These are phyloP conservation scores for Bombardia bombarda DNA, from an alignment of 495 filamentous ascomycete genomes.

Conservation along the genomic window DNA sequence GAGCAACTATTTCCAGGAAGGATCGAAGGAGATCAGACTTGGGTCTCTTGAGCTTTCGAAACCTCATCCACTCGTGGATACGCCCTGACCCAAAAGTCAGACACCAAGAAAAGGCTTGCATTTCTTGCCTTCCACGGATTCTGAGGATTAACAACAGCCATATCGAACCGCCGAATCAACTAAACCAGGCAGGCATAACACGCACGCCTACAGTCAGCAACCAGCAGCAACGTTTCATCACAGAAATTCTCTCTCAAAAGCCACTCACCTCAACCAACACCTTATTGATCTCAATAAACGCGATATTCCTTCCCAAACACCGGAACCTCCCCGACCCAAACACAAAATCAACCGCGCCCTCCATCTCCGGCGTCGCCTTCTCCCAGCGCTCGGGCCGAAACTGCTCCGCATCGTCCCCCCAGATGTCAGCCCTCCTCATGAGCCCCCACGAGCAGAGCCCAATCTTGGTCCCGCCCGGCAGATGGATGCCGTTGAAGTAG, in stretches of 20 bases:
- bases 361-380: slow-evolving; percentile 42
- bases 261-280: slow-evolving; percentile 39
- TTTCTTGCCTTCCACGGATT: background rate
- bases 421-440: slow-evolving; percentile 42
- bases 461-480: slow-evolving; percentile 12
- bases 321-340: slow-evolving; percentile 49
- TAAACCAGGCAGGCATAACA: background rate
- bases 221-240: background rate
- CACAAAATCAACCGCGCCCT: slow-evolving; percentile 36
- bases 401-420: slow-evolving; percentile 37
- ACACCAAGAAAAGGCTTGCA: background rate
- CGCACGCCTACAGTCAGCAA: too few relatives aligned
- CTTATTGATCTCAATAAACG: slow-evolving; percentile 48
- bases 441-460: slow-evolving; percentile 20
- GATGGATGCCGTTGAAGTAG: slow-evolving; percentile 6
- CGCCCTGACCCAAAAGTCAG: background rate
- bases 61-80: too few relatives aligned
- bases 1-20: too few relatives aligned
- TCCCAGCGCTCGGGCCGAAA: slow-evolving; percentile 37
- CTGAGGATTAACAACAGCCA: background rate
- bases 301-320: slow-evolving; percentile 49
- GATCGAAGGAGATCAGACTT: too few relatives aligned
- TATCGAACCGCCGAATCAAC: background rate
- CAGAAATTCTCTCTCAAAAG: background rate
- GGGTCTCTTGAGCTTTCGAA: too few relatives aligned